Conservation (phyloP, 805 yeast species). For the Torulaspora delbrueckii region DNA sequence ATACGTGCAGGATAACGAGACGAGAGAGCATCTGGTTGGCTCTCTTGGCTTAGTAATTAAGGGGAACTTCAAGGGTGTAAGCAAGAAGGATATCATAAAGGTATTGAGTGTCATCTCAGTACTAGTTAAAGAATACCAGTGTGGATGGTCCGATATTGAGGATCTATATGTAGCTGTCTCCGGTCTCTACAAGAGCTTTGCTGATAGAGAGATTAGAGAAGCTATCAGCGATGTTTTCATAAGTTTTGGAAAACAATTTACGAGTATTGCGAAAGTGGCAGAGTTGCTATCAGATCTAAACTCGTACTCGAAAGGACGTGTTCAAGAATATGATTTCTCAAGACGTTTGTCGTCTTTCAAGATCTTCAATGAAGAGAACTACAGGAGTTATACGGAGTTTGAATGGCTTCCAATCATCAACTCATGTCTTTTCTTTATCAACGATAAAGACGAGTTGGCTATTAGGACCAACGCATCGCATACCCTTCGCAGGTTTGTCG, state of each 20-base stretch:
- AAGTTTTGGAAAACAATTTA: conserved; percentile 52
- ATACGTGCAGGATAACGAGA: conserved; percentile 50
- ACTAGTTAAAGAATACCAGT: conserved; percentile 49
- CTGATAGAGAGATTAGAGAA: conserved; percentile 58
- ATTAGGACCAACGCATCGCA: conserved; percentile 72
- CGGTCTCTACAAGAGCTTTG: conserved; percentile 52
- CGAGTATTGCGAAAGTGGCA: conserved; percentile 43
- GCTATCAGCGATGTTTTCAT: conserved; percentile 56
- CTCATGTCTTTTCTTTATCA: conserved; percentile 62
- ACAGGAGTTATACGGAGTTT: conserved; percentile 38
- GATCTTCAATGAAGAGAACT: conserved; percentile 53
- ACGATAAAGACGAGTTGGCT: conserved; percentile 74
- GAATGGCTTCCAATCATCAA: conserved; percentile 82
- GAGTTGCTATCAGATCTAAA: conserved; percentile 60
- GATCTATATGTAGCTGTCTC: conserved; percentile 49
- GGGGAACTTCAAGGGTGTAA: conserved; percentile 50
- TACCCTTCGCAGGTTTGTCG: conserved; percentile 59
- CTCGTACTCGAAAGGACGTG: conserved; percentile 54
- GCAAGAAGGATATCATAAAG: conserved; percentile 48
- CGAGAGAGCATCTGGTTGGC: conserved; percentile 48
- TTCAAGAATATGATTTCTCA: conserved; percentile 77
- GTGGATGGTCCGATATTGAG: conserved; percentile 47
- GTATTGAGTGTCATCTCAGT: conserved; percentile 54
- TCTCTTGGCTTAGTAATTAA: conserved; percentile 59
- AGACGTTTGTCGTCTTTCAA: conserved; percentile 65